Evolutionary conservation across 208 protist genomes (phyloP).

Genomic region (Leishmania tropica): DNA sequence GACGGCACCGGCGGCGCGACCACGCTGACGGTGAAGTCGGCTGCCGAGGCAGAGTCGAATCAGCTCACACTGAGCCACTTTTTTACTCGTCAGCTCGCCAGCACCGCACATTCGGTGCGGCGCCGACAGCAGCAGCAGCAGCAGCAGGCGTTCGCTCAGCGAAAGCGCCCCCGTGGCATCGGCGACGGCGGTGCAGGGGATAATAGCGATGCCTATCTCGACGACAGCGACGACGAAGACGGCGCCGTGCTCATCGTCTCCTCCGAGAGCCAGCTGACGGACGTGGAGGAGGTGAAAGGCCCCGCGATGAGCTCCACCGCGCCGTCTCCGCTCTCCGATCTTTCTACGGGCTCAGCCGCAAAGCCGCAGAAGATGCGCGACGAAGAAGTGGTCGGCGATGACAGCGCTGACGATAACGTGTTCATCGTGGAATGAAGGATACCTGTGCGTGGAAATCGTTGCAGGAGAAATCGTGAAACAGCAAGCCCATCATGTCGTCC

Average conservation of each 20-base stretch:
- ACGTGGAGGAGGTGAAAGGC: background rate
- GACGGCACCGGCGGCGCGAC: constrained; percentile 9
- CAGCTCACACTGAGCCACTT: constrained; percentile 28
- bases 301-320: background rate
- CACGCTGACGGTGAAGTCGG: background rate
- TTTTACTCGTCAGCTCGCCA: constrained; percentile 16
- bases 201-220: background rate
- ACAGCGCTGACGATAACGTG: constrained; percentile 25
- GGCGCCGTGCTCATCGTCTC: constrained; percentile 17
- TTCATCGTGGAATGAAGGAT: constrained; percentile 30
- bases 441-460: background rate
- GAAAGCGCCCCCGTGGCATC: background rate
- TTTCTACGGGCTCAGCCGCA: background rate
- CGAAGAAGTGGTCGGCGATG: constrained; percentile 1
- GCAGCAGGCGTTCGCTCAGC: background rate
- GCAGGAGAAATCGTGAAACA: background rate
- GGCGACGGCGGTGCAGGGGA: background rate
- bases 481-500: background rate
- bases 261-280: constrained; percentile 11
- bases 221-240: constrained; percentile 9
- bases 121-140: background rate
- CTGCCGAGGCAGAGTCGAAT: background rate
- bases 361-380: background rate
- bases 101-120: background rate
- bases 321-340: background rate